Evolutionary conservation across 352 stramenopile genomes (phyloP).

Genomic region (Phytophthora meadii): DNA sequence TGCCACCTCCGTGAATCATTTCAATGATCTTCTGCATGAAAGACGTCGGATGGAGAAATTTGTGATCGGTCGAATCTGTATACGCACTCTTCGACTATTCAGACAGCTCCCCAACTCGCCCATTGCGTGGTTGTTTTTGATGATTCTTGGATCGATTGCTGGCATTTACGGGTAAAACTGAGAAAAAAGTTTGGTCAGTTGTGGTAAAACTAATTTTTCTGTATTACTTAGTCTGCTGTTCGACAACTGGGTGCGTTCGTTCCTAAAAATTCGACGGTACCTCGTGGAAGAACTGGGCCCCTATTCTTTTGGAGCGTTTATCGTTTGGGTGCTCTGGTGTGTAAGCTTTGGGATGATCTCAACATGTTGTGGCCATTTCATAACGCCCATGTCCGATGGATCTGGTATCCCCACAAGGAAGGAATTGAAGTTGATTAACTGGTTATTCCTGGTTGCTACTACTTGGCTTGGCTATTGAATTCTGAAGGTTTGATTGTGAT

Average conservation of each 20-base stretch:
- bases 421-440: too few relatives aligned
- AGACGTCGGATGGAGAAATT: constrained; percentile 60
- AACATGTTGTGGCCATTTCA: constrained; percentile 65
- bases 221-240: constrained; percentile 54
- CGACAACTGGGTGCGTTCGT: constrained; percentile 70
- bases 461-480: too few relatives aligned
- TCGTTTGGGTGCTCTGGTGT: constrained; percentile 77
- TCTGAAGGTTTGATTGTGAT: too few relatives aligned
- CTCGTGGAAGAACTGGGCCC: constrained; percentile 58
- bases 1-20: constrained; percentile 70
- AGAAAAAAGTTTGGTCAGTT: too few relatives aligned
- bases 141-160: constrained; percentile 62
- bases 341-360: constrained; percentile 57
- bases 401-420: constrained; percentile 82
- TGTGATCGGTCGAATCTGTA: constrained; percentile 63
- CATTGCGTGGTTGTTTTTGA: constrained; percentile 81
- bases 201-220: neutral
- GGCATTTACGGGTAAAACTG: constrained; percentile 67
- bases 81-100: constrained; percentile 67
- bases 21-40: constrained; percentile 70
- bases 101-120: constrained; percentile 85
- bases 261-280: constrained; percentile 58
- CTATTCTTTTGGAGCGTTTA: constrained; percentile 67
- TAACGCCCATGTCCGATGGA: constrained; percentile 68
- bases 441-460: too few relatives aligned